A percentile compares a stretch with the other conserved stretches of the same genome.
Evolutionary conservation across 345 rosid species (phyloP).

Genomic region (Tarenaya hassleriana): DNA sequence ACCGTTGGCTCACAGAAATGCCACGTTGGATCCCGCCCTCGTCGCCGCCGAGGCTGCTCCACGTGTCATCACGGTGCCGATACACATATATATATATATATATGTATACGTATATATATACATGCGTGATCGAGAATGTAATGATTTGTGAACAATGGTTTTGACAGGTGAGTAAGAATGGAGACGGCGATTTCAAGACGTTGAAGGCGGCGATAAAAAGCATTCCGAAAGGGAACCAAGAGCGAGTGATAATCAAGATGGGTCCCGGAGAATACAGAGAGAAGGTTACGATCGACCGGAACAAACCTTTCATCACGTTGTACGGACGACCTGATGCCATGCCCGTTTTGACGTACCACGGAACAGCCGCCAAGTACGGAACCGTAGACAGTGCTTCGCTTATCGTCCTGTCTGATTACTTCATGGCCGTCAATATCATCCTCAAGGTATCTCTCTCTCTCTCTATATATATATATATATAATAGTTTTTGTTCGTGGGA

Average conservation of each 20-base stretch:
- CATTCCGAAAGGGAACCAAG: conserved; percentile 43
- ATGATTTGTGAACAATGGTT: too few relatives aligned
- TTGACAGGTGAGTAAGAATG: conserved; percentile 25
- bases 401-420: conserved; percentile 48
- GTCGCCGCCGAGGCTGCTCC: conserved; percentile 35
- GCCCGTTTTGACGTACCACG: conserved; percentile 34
- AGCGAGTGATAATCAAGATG: conserved; percentile 46
- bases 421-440: conserved; percentile 47
- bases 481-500: too few relatives aligned
- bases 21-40: conserved; percentile 38
- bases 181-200: conserved; percentile 38
- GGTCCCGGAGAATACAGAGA: conserved; percentile 47
- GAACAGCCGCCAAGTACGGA: conserved; percentile 47
- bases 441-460: conserved; percentile 44
- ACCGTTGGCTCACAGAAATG: conserved; percentile 19
- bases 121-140: too few relatives aligned
- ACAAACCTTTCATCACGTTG: conserved; percentile 49
- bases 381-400: conserved; percentile 62
- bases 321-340: conserved; percentile 34
- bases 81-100: too few relatives aligned
- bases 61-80: conserved; percentile 33
- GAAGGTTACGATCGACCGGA: conserved; percentile 44
- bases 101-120: background rate
- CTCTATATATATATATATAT: background rate
- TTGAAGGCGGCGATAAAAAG: conserved; percentile 33